A percentile compares a stretch with the other conserved stretches of the same genome.
Conservation (phyloP, 75 land plant genomes). For the Selaginella moellendorffii region DNA sequence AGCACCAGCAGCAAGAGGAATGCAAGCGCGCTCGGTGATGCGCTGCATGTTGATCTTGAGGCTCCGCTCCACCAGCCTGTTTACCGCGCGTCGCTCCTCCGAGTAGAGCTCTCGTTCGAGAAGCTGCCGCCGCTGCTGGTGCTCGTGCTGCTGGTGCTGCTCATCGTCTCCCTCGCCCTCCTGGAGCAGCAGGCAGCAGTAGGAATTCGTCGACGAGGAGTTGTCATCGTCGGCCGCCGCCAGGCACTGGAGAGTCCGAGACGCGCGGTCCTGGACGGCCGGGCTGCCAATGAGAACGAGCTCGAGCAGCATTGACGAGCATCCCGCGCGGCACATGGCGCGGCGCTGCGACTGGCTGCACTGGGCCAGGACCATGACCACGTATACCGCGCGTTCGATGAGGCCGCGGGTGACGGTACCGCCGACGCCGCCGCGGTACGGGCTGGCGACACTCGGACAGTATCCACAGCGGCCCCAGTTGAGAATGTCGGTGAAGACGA, state of each 20-base stretch:
- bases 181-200: background rate
- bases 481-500: slow-evolving; percentile 27
- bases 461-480: slow-evolving; percentile 37
- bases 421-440: background rate
- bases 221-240: no score
- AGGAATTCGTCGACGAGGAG: no score
- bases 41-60: slow-evolving; percentile 68
- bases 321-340: slow-evolving; percentile 57
- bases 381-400: slow-evolving; percentile 33
- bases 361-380: slow-evolving; percentile 84
- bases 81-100: slow-evolving; percentile 66
- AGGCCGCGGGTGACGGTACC: background rate
- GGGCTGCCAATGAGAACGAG: slow-evolving; percentile 56
- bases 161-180: no score
- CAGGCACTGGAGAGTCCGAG: slow-evolving; percentile 58
- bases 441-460: slow-evolving; percentile 69
- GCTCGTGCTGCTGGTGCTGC: no score
- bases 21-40: slow-evolving; percentile 15
- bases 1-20: no score
- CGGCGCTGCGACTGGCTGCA: slow-evolving; percentile 41
- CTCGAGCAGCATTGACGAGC: slow-evolving; percentile 47
- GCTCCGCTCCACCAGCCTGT: slow-evolving; percentile 69
- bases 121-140: no score
- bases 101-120: background rate
- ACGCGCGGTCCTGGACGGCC: slow-evolving; percentile 75